Evolutionary conservation across 805 yeast genomes (phyloP), one percentile per base, ranked within the genome.

Genomic region (Candida ortonii): DNA sequence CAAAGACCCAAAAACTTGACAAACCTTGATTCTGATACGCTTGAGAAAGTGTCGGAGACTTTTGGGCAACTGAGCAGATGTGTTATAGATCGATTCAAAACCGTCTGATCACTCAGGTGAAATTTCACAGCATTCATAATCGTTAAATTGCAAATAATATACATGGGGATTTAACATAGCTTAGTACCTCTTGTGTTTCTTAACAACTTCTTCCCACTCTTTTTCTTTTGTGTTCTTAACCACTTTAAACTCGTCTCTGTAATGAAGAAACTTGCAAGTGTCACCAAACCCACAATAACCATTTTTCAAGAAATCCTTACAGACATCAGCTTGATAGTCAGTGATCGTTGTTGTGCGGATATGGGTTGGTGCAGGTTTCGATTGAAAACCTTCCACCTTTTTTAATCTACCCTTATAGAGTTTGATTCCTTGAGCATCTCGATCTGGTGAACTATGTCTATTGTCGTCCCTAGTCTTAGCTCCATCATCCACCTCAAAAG

Each of bases 211-310:
- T 44, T 81, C 82, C 95, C 96, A 85, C 28, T 85, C 94, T 16
- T 39, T 39, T 6, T 19, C 28, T 16, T 43, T 41, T 39, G 68
- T 68, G 17, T 70, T 56, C 30, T 47, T 50, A 6, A 38, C 73
- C 6, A 80, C 56, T 39, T 80, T 77, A 61, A 80, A 83, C 52
- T 86, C 95, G 47, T 86, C 97, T 59, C 99, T 64, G 11, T 85
- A 76, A 55, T 93, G 99, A 22, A 90, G 57, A 57, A 93, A 93
- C 62, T 93, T 93, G 65, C 99, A 93, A 22, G 93, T 82, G 50
- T 93, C 98, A 7, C 99, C 99, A 56, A 82, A 93, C 5, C 97
- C 97, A 68, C 98, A 93, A 54, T 78, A 89, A 0, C 98, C 99
- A 0, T 94, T 89, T 47, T 82, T 84, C 39, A 78, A 73, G 58